phyloP scores from a whole-genome alignment of 306 rosid genomes.

The Rosa chinensis region DNA sequence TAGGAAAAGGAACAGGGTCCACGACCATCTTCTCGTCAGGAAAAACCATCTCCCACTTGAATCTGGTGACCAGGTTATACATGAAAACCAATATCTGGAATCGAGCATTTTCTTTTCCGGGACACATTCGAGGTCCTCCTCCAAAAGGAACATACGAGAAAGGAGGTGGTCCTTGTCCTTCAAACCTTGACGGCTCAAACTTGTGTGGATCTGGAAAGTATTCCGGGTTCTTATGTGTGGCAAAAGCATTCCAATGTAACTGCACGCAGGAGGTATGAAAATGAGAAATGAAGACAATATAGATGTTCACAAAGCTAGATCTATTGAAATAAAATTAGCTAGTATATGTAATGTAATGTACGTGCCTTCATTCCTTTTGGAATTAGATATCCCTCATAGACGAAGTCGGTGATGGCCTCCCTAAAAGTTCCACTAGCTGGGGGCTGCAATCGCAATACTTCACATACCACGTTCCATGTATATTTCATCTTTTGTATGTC shows the following conservation, averaged over 20 bases:
- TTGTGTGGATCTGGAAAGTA: slow-evolving; percentile 25
- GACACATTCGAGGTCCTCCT: slow-evolving; percentile 30
- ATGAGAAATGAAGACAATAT: too few relatives aligned
- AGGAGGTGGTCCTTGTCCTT: slow-evolving; percentile 20
- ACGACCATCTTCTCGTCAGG: neutral
- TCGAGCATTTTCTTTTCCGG: slow-evolving; percentile 20
- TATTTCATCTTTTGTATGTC: slow-evolving; percentile 33
- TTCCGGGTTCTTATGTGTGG: slow-evolving; percentile 5
- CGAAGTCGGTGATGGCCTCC: slow-evolving; percentile 17
- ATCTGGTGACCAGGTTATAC: slow-evolving; percentile 17
- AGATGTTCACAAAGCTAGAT: too few relatives aligned
- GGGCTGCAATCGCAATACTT: slow-evolving; percentile 18
- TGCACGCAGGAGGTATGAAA: neutral
- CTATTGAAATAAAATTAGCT: too few relatives aligned
- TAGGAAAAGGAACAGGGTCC: neutral
- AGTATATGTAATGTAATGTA: too few relatives aligned
- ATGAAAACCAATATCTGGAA: slow-evolving; percentile 12
- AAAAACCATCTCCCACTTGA: slow-evolving; percentile 9
- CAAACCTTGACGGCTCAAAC: slow-evolving; percentile 26
- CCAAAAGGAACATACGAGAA: slow-evolving; percentile 26
- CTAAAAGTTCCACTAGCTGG: slow-evolving; percentile 10
- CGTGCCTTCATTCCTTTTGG: slow-evolving; percentile 23
- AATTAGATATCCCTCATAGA: slow-evolving; percentile 11
- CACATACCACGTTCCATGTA: slow-evolving; percentile 27
- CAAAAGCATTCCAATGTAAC: slow-evolving; percentile 9